Evolutionary conservation across 331 rosid species (phyloP).

Genomic region (Quercus phellos): DNA sequence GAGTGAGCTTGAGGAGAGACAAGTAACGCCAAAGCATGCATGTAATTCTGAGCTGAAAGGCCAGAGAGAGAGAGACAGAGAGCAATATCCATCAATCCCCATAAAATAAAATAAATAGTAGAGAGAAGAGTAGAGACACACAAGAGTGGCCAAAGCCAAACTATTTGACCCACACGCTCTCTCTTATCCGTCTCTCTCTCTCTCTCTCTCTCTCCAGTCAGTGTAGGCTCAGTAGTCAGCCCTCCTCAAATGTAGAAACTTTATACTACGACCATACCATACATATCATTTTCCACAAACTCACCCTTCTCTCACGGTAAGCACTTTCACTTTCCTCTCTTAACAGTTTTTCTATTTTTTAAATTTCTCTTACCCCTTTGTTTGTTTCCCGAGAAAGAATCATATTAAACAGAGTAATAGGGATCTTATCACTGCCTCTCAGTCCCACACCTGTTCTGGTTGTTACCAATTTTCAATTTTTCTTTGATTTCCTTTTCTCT

Average conservation of each 20-base stretch:
- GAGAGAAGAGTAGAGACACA: background rate
- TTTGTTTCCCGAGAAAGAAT: background rate
- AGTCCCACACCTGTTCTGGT: background rate
- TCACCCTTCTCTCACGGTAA: constrained; percentile 38
- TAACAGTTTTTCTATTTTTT: background rate
- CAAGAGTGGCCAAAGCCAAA: constrained; percentile 23
- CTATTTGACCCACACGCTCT: background rate
- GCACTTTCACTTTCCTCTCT: constrained; percentile 9
- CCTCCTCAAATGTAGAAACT: constrained; percentile 53
- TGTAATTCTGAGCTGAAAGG: constrained; percentile 31
- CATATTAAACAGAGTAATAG: background rate
- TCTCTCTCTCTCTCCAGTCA: background rate
- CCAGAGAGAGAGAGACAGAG: background rate
- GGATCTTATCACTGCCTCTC: constrained; percentile 36
- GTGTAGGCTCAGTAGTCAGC: background rate
- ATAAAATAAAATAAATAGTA: background rate
- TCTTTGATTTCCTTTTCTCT: background rate
- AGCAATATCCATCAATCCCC: constrained; percentile 1
- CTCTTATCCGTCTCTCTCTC: constrained; percentile 7
- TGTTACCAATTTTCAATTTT: constrained; percentile 2
- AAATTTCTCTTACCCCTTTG: background rate
- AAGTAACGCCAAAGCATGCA: constrained; percentile 19
- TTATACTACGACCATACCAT: background rate
- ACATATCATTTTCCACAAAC: constrained; percentile 8
- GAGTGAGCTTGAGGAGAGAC: background rate